A percentile compares a stretch with the other conserved stretches of the same genome.
Conservation (phyloP, 106 monocot genomes). For the Narthecium ossifragum region DNA sequence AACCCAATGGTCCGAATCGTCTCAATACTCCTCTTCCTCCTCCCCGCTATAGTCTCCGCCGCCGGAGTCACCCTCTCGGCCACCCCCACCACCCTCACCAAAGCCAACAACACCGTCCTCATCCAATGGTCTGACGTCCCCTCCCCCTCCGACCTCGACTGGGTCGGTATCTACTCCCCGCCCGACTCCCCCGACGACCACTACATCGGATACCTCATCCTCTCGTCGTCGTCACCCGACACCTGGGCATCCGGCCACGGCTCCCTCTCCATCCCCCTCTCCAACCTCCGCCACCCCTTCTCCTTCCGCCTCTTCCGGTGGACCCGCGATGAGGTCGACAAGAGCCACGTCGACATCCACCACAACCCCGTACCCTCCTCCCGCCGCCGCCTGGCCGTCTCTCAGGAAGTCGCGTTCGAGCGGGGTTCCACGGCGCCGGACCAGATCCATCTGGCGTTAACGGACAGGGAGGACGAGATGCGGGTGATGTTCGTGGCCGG, state of each 20-base stretch:
- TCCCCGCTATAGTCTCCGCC: constrained; percentile 21
- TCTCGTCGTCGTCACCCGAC: constrained; percentile 50
- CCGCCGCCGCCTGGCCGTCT: constrained; percentile 46
- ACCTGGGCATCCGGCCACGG: constrained; percentile 58
- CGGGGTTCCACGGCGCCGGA: constrained; percentile 25
- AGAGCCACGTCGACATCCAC: constrained; percentile 64
- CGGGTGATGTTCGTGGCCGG: constrained; percentile 76
- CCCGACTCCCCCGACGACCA: constrained; percentile 47
- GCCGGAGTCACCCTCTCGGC: constrained; percentile 46
- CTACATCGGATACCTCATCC: constrained; percentile 91
- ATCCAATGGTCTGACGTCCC: constrained; percentile 69
- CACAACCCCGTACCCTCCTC: constrained; percentile 67
- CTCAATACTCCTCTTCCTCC: too few relatives aligned
- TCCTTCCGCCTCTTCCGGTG: constrained; percentile 77
- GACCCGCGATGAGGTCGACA: constrained; percentile 51
- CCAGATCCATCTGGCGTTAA: constrained; percentile 76
- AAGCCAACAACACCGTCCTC: constrained; percentile 35
- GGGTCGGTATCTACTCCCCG: constrained; percentile 89
- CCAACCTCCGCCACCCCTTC: constrained; percentile 71
- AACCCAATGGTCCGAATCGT: too few relatives aligned
- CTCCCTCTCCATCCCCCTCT: constrained; percentile 58
- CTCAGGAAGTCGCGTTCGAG: constrained; percentile 48
- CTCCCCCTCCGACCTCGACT: constrained; percentile 70
- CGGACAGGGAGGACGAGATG: constrained; percentile 80
- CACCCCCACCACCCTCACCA: constrained; percentile 44